Evolutionary conservation across 129 eudicot species (phyloP), one percentile per base, ranked within the genome.

Genomic region (Cynara cardunculus): DNA sequence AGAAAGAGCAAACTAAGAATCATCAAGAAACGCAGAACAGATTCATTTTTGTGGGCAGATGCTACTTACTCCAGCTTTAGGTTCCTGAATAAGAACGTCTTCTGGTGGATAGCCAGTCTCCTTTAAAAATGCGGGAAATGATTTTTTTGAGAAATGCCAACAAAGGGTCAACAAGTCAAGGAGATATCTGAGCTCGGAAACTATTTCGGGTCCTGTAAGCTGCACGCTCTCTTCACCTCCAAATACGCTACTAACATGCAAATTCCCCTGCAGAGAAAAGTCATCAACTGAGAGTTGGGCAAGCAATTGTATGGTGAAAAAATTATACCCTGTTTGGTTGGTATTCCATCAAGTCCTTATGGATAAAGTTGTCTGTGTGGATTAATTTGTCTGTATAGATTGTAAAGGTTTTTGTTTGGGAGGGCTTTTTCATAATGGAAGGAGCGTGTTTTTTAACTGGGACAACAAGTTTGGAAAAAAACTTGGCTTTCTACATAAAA

Each of bases 131-230:
- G 88, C 71, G 1, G 91, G 95, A 65, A 92, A 96, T 2, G 97
- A 82, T 65, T 96, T 96, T 78, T 96, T 96, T 7, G 99, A 96
- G 85, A 96, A 96, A 88, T 96, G 98, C 98, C 98, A 96, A 72
- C 99, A 96, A 77, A 92, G 93, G 27, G 97, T 93, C 83, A 96
- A 80, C 86, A 96, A 83, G 73, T 88, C 79, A 75, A 96, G 83
- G 22, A 96, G 96, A 88, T 89, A 82, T 77, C 84, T 91, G 61
- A 96, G 97, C 87, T 96, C 99, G 28, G 89, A 85, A 78, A 87
- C 87, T 85, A 93, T 83, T 83, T 86, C 97, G 46, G 90, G 83
- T 72, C 98, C 99, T 81, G 87, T 82, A 71, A 96, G 94, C 86
- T 88, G 92, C 69, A 44, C 13, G 80, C 97, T 96, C 25, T 96